Evolutionary conservation across 129 eudicot species (phyloP), one percentile per base, ranked within the genome.

Genomic region (sunflower (Helianthus annuus)): DNA sequence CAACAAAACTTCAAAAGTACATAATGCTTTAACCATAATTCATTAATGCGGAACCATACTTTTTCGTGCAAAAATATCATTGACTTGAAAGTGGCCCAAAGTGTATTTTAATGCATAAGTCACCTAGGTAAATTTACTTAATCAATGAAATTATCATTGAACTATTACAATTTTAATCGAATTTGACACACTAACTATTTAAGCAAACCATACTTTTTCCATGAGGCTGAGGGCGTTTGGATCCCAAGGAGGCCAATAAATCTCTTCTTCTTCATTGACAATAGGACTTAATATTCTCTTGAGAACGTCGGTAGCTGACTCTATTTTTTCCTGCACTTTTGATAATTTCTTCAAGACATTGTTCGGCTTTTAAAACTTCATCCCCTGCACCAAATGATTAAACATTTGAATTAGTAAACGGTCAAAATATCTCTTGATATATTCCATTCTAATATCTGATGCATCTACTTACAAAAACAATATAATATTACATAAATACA

Each of bases 291-390:
- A 74, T 52, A 94, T 86, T 62, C 87, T 85, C 81, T 94, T 88
- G 17, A 94, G 99, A 86, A 90, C 85, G 54, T 94, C 99, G 19
- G 99, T 94, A 32, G 96, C 84, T 40, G 96, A 88, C 77, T 94
- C 96, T 19, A 90, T 94, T 73, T 90, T 90, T 73, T 90, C 97
- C 98, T 94, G 53, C 80, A 94, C 98, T 97, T 90, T 82, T 75
- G 57, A 94, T 94, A 74, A 94, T 74, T 66, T 89, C 83, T 84
- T 94, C 99, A 66, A 90, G 99, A 73, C 89, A 85, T 73, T 79
- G 91, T 77, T 94, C 97, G 1, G 87, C 88, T 82, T 79, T 79
- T 81, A 94, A 64, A 57, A 90, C 80, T 73, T 94, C 85, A 58
- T 88, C 83, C 19, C 97, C 98, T 90, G 84, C 80, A 76, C 66